Evolutionary conservation across 2,329 filamentous ascomycete species (phyloP).

Genomic region (Fusarium guadeloupense): DNA sequence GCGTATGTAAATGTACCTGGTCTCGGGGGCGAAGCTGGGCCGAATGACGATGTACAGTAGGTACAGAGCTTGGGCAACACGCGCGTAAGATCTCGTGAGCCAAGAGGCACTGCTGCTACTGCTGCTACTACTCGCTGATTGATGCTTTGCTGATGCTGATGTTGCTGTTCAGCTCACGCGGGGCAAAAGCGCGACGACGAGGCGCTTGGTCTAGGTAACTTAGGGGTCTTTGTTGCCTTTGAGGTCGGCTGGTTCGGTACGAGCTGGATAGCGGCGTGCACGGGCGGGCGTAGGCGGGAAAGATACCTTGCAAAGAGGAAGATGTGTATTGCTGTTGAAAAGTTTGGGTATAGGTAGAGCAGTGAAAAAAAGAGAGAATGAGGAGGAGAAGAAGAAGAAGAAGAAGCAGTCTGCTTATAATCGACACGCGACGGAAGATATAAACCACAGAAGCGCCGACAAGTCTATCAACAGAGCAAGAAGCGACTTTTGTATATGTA

Average conservation of each 20-base stretch:
- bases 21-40: constrained; percentile 8
- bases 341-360: neutral
- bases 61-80: no score
- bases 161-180: constrained; percentile 26
- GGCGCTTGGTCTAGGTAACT: constrained; percentile 7
- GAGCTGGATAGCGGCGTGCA: constrained; percentile 27
- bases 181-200: constrained; percentile 20
- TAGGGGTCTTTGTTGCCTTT: constrained; percentile 12
- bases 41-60: constrained; percentile 20
- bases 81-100: constrained; percentile 14
- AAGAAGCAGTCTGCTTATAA: neutral
- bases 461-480: neutral
- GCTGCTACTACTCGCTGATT: constrained; percentile 4
- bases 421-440: constrained; percentile 10
- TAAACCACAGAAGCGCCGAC: constrained; percentile 6
- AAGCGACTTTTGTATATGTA: neutral
- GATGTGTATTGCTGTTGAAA: neutral
- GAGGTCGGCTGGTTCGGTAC: constrained; percentile 12
- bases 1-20: constrained; percentile 24
- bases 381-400: neutral
- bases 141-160: constrained; percentile 15
- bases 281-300: constrained; percentile 33
- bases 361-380: neutral
- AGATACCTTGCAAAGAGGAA: neutral
- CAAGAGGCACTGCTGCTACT: neutral